These are phyloP conservation scores for Akanthomyces uredinophilus DNA, from an alignment of 2,329 filamentous ascomycete species.

Conservation along the genomic window DNA sequence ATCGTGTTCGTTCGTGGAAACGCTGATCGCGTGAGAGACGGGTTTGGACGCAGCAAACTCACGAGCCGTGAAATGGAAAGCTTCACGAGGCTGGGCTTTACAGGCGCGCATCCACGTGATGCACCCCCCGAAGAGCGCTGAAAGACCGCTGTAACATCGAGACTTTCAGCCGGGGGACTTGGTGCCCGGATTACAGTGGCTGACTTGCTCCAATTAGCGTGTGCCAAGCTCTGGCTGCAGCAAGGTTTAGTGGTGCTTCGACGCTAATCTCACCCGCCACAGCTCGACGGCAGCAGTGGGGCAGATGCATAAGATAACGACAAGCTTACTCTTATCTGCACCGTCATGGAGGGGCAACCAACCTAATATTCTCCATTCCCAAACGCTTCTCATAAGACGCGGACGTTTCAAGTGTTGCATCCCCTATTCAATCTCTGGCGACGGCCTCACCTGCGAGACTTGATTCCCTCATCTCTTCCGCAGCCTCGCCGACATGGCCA, in stretches of 20 bases:
- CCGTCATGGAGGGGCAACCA: constrained; percentile 4
- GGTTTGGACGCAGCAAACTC: neutral
- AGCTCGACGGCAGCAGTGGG: constrained; percentile 3
- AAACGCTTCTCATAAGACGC: neutral
- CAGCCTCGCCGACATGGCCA: constrained; percentile 27
- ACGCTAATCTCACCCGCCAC: neutral
- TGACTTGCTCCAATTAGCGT: neutral
- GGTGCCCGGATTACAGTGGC: neutral
- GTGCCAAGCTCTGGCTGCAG: neutral
- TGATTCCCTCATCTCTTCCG: neutral
- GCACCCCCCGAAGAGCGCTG: neutral
- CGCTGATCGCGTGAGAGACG: neutral
- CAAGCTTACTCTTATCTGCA: constrained; percentile 13
- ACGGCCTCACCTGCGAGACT: neutral
- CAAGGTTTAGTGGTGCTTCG: neutral
- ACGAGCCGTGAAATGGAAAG: neutral
- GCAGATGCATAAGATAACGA: constrained; percentile 9
- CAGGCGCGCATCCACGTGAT: constrained; percentile 5
- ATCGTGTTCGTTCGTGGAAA: neutral
- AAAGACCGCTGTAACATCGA: neutral
- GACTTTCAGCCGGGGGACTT: neutral
- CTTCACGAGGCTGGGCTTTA: neutral
- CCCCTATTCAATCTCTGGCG: neutral
- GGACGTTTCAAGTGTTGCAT: neutral
- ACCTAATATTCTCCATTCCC: constrained; percentile 5